Percentiles rank a stretch among this genome's conserved stretches.
Conservation (phyloP, 306 rosid species). For the Astragalus glycyphyllos region DNA sequence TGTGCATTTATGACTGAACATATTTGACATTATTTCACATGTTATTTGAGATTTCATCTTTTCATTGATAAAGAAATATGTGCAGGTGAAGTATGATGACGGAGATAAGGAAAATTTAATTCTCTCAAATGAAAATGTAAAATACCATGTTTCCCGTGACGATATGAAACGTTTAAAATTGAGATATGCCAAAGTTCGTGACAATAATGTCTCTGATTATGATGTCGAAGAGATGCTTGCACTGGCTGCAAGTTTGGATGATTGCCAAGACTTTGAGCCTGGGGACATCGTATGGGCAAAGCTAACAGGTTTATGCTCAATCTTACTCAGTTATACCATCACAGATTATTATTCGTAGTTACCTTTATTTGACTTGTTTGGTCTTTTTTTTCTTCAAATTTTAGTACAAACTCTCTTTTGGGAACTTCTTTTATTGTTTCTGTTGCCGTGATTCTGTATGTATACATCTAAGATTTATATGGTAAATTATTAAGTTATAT, state of each 20-base stretch:
- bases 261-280: conserved; percentile 82
- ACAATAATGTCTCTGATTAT: conserved; percentile 70
- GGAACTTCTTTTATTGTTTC: conserved; percentile 27
- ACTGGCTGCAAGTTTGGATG: conserved; percentile 92
- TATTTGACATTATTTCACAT: conserved; percentile 17
- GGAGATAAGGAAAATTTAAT: conserved; percentile 75
- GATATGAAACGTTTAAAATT: conserved; percentile 80
- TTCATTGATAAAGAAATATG: conserved; percentile 22
- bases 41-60: conserved; percentile 34
- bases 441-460: conserved; percentile 11
- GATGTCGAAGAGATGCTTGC: conserved; percentile 87
- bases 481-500: conserved; percentile 29
- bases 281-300: conserved; percentile 98
- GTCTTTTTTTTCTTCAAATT: conserved; percentile 1
- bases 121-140: conserved; percentile 77
- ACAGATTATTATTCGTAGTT: conserved; percentile 20
- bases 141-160: conserved; percentile 76
- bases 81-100: conserved; percentile 88
- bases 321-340: conserved; percentile 35
- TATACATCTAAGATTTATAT: conserved; percentile 9
- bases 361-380: conserved; percentile 18
- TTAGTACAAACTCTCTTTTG: neutral
- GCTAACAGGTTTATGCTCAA: conserved; percentile 80
- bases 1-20: conserved; percentile 21
- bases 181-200: conserved; percentile 59